Evolutionary conservation across 345 rosid genomes (phyloP).

Genomic region (Pistacia vera): DNA sequence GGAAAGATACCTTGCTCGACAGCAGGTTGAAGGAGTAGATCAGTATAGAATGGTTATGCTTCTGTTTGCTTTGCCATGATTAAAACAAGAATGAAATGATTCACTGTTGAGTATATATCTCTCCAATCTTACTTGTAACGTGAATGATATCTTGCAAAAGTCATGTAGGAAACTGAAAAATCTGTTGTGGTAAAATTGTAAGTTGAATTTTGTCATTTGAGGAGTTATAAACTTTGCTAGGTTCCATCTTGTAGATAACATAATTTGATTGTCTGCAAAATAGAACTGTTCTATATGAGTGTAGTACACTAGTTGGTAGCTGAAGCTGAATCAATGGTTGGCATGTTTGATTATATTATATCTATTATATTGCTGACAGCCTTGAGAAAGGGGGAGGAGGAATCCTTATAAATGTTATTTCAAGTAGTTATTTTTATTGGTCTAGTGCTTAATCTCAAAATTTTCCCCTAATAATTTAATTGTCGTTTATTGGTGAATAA

Average conservation of each 20-base stretch:
- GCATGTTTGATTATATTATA: background rate
- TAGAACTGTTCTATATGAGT: background rate
- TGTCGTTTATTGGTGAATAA: too few species aligned
- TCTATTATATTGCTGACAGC: background rate
- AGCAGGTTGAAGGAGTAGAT: constrained; percentile 80
- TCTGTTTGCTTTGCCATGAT: constrained; percentile 2
- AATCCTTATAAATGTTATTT: background rate
- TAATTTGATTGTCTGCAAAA: constrained; percentile 15
- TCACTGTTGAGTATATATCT: constrained; percentile 22
- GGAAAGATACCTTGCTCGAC: constrained; percentile 93
- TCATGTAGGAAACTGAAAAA: constrained; percentile 26
- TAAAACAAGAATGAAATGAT: constrained; percentile 5
- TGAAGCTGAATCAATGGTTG: background rate
- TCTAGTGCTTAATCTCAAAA: background rate
- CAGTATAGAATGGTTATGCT: constrained; percentile 38
- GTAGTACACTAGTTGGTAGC: background rate
- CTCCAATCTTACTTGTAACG: constrained; percentile 25
- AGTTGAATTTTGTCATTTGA: constrained; percentile 29
- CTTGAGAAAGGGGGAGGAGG: background rate
- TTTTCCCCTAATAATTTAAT: too few species aligned
- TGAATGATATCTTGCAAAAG: constrained; percentile 20
- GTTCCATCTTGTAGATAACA: constrained; percentile 17
- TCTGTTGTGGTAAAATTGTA: constrained; percentile 18
- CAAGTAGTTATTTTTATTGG: background rate
- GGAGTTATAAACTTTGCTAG: constrained; percentile 10